Base-by-base conservation (phyloP, 2,329 filamentous ascomycete species). In the Cytospora paraplurivora region DNA sequence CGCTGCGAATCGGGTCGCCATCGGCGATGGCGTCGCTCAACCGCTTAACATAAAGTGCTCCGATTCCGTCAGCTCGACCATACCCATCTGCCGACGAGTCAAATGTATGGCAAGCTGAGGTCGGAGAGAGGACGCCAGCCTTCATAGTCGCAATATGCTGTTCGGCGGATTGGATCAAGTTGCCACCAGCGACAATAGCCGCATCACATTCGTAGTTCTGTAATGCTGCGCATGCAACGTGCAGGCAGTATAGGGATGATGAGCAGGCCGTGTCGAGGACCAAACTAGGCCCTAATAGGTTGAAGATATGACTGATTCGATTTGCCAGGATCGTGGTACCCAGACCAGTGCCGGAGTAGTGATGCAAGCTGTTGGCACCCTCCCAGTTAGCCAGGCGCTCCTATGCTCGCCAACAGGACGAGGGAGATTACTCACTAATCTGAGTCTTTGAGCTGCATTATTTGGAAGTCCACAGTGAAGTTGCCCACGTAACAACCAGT, bases 21-120 rank as follows among this genome's bases (percentile, higher is more conserved):
- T 77, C 69, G n/a, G 53, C 71, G 4, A 86, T 63, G 0, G 85
- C 85, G 2, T 76, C 71, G 6, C 69, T 72, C 0, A 86, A 68
- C 0, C 71, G 73, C 68, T 87, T 87, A 0, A 88, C 67, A 0
- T 86, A 71, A 0, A 87, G 64, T 0, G 75, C 73, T 0, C 79
- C 77, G 15, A 85, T 72, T 0, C 83, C 83, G 56, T 87, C 85
- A 8, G 80, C 81, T 76, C 81, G 74, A 0, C 74, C 79, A 67
- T 83, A 85, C 0, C 82, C 83, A 61, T 79, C 74, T 2, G 77
- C 82, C 32, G 69, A 69, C 3, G 68, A 65, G 65, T 81, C 81
- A 68, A 74, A 81, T 21, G 71, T 70, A 49, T 71, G 52, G 5
- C 35, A 61, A 47, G 37, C 70, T 50, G 70, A 67, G 41, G 56